These are phyloP conservation scores for Petrea volubilis DNA, from an alignment of 257 asterid genomes.

Conservation along the genomic window DNA sequence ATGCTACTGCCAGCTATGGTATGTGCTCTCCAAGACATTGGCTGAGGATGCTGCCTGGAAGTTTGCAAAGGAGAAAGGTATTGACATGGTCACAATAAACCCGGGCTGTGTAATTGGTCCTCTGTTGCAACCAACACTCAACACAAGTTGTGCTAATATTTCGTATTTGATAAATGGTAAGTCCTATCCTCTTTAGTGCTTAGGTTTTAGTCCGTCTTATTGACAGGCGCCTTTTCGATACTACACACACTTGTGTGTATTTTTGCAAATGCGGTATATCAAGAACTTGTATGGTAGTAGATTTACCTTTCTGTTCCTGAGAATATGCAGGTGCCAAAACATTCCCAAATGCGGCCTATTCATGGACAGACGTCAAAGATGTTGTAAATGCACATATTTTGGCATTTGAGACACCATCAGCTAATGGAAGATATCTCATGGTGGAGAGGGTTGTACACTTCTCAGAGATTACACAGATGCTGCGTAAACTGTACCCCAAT, in stretches of 20 bases:
- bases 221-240: too few relatives aligned
- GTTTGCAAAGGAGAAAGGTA: constrained; percentile 55
- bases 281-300: background rate
- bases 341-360: background rate
- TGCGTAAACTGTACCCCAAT: constrained; percentile 41
- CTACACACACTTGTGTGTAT: background rate
- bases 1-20: constrained; percentile 53
- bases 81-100: constrained; percentile 54
- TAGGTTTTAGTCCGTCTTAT: background rate
- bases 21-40: constrained; percentile 63
- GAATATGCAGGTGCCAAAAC: background rate
- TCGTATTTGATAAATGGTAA: constrained; percentile 48
- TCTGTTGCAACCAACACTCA: constrained; percentile 60
- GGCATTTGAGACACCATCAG: constrained; percentile 56
- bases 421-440: constrained; percentile 59
- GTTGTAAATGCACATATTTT: constrained; percentile 61
- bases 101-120: constrained; percentile 67
- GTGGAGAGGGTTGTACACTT: constrained; percentile 49
- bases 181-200: background rate
- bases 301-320: too few relatives aligned
- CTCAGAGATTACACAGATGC: constrained; percentile 34
- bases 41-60: constrained; percentile 73
- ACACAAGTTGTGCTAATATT: constrained; percentile 49
- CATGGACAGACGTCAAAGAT: constrained; percentile 57
- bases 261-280: too few relatives aligned